Evolutionary conservation across 495 filamentous ascomycete genomes (phyloP), one percentile per base, ranked within the genome.

Genomic region (Arthonia radiata): DNA sequence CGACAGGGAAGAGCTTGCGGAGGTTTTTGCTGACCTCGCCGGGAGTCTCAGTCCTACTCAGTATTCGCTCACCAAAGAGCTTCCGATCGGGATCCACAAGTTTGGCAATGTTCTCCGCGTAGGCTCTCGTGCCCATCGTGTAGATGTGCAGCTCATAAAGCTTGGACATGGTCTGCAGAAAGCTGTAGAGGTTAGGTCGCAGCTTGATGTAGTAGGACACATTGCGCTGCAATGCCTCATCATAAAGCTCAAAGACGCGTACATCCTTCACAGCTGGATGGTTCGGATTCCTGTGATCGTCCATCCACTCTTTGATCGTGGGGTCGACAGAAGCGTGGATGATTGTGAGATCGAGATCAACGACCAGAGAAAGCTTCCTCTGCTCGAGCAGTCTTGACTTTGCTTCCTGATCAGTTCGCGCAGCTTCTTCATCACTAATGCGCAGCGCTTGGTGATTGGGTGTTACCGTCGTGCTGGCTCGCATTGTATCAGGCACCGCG

Each of bases 171-270:
- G 64, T 65, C 31, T 75, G 52, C 31, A 99, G 51, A 42, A 99
- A 99, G 9, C 71, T 59, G 36, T 74, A 59, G 27, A 94, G 54
- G 7, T 82, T 79, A 1, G 86, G 86, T n/a, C 86, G 79, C 53
- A 91, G 68, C 48, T 99, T 99, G 55, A 94, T 83, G 45, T 92
- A 94, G 51, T 99, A 99, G 71, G 71, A 89, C 39, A 71, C 77
- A 5, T 67, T 66, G 19, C 61, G 66, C 32, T 67, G 66, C 8
- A 62, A 59, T 13, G 75, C 73, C 13, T 70, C 76, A 40, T 92
- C 81, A 8, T 63, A 54, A 29, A 99, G 59, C 49, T 91, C 77
- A 37, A 99, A 99, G 23, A 62, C 53, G 35, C 64, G 57, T 13
- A 94, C 81, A 37, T 86, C 73, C 41, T 78, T 83, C 31, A 94